phyloP scores from a whole-genome alignment of 495 filamentous ascomycete species.

The Articulospora tetracladia region DNA sequence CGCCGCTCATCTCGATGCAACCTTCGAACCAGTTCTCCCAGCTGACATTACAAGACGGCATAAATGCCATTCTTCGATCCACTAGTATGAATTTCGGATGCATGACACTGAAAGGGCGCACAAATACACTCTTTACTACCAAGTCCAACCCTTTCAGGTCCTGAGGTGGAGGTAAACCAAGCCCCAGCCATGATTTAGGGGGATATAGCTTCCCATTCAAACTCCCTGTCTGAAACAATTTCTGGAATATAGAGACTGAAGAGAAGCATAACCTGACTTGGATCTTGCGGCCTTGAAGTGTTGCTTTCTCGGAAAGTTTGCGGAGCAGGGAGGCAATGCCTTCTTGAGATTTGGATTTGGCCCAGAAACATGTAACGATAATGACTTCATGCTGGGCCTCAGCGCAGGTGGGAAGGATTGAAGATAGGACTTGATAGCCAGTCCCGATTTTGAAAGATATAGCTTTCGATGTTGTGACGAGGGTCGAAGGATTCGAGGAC shows the following conservation, averaged over 20 bases:
- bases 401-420: constrained; percentile 52
- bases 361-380: constrained; percentile 78
- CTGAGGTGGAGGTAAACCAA: constrained; percentile 54
- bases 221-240: constrained; percentile 60
- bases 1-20: constrained; percentile 55
- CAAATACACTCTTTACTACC: constrained; percentile 64
- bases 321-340: constrained; percentile 31
- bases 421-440: constrained; percentile 18
- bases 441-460: constrained; percentile 19
- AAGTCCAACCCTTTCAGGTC: constrained; percentile 57
- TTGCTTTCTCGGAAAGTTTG: constrained; percentile 20
- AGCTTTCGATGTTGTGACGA: constrained; percentile 17
- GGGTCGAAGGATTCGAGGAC: constrained; percentile 2
- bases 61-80: constrained; percentile 53
- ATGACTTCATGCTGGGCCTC: constrained; percentile 58
- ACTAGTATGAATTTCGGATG: constrained; percentile 74
- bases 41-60: constrained; percentile 72
- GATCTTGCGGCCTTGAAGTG: constrained; percentile 32
- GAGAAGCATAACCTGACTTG: constrained; percentile 61
- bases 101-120: constrained; percentile 70
- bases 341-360: constrained; percentile 48
- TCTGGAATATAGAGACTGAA: constrained; percentile 61
- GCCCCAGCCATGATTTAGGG: constrained; percentile 46
- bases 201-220: constrained; percentile 53
- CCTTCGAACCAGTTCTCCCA: constrained; percentile 76